Base-by-base conservation (phyloP, 768 basidiomycete genomes). In the Russula lepida region DNA sequence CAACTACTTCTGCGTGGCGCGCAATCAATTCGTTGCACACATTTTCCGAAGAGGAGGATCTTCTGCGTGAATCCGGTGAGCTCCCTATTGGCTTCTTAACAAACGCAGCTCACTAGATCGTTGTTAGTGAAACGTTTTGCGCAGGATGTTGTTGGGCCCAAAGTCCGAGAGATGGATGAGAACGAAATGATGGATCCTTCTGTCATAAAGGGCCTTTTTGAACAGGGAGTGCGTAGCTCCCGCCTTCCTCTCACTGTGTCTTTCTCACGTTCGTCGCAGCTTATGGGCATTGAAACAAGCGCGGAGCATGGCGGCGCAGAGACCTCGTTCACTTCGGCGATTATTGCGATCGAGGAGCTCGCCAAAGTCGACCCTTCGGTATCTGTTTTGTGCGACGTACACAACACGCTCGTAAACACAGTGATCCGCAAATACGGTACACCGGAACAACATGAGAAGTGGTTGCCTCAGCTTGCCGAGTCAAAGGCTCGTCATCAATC, bases 371-470 rank as follows among this genome's bases (percentile, higher is more conserved):
- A 99, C 72, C 92, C 97, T 0, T 91, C 91, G 3, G 95, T 99
- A 17, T 97, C 95, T 4, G 97, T 98, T 28, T 75, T 95, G 72
- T 95, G 92, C 66, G 97, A 99, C 70, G 97, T 99, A 4, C 97
- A 99, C 79, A 98, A 98, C 72, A 99, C 97, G 13, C 84, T 99
- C 41, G 92, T 98, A 65, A 95, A 98, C 76, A 97, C 95, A 37
- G 86, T 98, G 66, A 73, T 98, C 67, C 84, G 95, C 60, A 84
- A 84, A 67, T 89, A 97, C 69, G 95, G 85, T 1, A 88, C 83
- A 7, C 79, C 88, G 64, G 88, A 86, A 68, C 88, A 98, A 69
- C 82, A 93, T 71, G 85, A 87, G 59, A 88, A 88, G 67, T 99
- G 89, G 83, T 76, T 98, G 17, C 95, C 97, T 5, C 79, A 82